A percentile compares a stretch with the other conserved stretches of the same genome.
Evolutionary conservation across 257 asterid species (phyloP).

Genomic region (Rubia yunnanensis): DNA sequence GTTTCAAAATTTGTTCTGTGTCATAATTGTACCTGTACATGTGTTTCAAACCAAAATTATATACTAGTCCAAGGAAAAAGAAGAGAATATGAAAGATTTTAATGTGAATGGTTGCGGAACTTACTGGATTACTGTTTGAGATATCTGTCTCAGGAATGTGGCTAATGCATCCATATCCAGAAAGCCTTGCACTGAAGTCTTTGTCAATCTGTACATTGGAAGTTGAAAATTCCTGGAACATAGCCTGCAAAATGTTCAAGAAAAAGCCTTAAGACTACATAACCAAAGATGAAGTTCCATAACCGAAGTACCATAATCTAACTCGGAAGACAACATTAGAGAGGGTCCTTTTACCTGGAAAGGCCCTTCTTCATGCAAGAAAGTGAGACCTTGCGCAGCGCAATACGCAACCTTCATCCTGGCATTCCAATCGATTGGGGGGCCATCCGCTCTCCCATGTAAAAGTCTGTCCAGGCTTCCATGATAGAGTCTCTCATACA

Average conservation of each 20-base stretch:
- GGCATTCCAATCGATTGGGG: constrained; percentile 92
- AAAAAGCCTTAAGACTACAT: constrained; percentile 11
- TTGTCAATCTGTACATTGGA: constrained; percentile 85
- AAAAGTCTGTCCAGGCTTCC: constrained; percentile 87
- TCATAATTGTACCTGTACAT: no score
- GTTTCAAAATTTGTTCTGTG: no score
- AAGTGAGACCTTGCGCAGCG: constrained; percentile 94
- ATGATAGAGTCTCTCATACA: constrained; percentile 74
- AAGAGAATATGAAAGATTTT: neutral
- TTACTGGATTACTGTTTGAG: constrained; percentile 48
- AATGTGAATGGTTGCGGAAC: constrained; percentile 17
- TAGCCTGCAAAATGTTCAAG: constrained; percentile 58
- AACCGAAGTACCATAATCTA: constrained; percentile 5
- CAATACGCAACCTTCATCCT: constrained; percentile 82
- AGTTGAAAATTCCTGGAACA: constrained; percentile 91
- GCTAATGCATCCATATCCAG: constrained; percentile 92
- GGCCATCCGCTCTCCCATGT: constrained; percentile 85
- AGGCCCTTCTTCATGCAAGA: constrained; percentile 95
- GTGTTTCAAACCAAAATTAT: no score
- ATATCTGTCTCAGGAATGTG: constrained; percentile 74
- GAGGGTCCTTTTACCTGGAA: constrained; percentile 55
- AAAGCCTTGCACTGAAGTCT: constrained; percentile 86
- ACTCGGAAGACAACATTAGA: neutral
- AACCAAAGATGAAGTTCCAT: neutral
- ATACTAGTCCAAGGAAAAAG: no score